Percentiles rank a stretch among this genome's conserved stretches.
Conservation (phyloP, 2,329 filamentous ascomycete genomes). For the Cladophialophora carrionii region DNA sequence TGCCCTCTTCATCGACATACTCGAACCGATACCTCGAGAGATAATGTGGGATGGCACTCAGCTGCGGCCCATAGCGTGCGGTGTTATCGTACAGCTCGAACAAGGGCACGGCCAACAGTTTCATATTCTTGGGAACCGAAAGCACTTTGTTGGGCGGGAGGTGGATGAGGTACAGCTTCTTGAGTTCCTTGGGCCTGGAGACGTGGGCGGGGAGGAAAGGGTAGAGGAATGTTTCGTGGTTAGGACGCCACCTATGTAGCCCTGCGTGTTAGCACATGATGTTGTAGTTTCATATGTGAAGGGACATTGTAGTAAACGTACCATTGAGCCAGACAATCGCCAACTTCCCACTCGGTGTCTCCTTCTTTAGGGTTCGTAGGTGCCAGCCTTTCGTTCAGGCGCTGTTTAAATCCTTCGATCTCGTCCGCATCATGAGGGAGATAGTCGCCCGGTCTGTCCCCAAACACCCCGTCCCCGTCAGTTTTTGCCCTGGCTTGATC, state of each 20-base stretch:
- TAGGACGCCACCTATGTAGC: constrained; percentile 87
- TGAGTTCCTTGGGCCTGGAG: constrained; percentile 96
- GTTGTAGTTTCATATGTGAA: neutral
- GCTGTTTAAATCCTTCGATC: constrained; percentile 88
- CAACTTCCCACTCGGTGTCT: constrained; percentile 78
- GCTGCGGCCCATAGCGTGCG: constrained; percentile 88
- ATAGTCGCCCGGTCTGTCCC: constrained; percentile 81
- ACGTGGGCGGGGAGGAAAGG: constrained; percentile 96
- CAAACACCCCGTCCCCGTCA: neutral
- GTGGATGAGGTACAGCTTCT: constrained; percentile 98
- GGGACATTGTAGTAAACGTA: neutral
- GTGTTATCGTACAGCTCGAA: constrained; percentile 99
- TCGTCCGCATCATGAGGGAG: constrained; percentile 84
- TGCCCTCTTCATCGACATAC: constrained; percentile 90
- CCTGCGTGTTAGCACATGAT: neutral
- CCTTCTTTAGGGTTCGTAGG: constrained; percentile 81
- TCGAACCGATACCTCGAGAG: constrained; percentile 97
- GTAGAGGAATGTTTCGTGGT: constrained; percentile 99
- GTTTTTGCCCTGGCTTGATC: neutral
- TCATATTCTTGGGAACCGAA: constrained; percentile 99
- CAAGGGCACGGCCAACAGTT: constrained; percentile 90
- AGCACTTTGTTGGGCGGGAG: constrained; percentile 90
- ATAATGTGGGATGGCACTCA: constrained; percentile 93
- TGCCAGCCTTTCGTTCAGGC: constrained; percentile 89
- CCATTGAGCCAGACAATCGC: constrained; percentile 95